Evolutionary conservation across 2,329 filamentous ascomycete genomes (phyloP), one percentile per base, ranked within the genome.

Genomic region (Pseudocercospora crystallina): DNA sequence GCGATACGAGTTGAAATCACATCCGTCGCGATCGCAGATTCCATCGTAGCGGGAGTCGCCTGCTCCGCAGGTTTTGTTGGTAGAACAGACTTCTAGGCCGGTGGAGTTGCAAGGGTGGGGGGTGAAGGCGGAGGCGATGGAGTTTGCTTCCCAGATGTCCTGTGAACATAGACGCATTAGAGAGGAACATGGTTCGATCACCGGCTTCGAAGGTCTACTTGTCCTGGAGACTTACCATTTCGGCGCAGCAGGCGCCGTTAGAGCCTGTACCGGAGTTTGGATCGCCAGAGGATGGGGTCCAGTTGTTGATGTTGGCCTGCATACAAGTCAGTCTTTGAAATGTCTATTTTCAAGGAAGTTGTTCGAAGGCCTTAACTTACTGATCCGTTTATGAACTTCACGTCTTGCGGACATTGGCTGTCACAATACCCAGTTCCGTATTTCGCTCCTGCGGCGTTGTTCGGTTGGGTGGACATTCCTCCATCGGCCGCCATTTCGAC

Each of bases 61-160:
- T 10, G 49, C 20, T 56, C 84, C 56, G 52, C 81, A 81, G 30
- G 46, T 71, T 60, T 79, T 82, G 5, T 52, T 51, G 52, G 78
- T 68, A n/a, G 74, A 75, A 32, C 61, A 63, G 0, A 66, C 45
- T 34, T 49, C 36, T 1, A 55, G 73, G 43, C 74, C 76, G 38
- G 73, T 67, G 51, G 66, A 71, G 48, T 70, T 71, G 75, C 85
- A 87, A 37, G 82, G 77, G 68, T 88, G 85, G 13, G 85, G 82
- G 5, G 85, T 87, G 64, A 77, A 78, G 45, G 84, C 85, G 12
- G 77, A 80, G 14, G 83, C 79, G 64, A 84, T 78, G 59, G 73
- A 77, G 76, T 87, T 87, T 60, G 84, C 83, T 72, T 87, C 83
- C 83, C 83, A 86, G 68, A 84, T 76, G 61, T 87, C 53, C n/a